Percentiles rank a stretch among this genome's conserved stretches.
Evolutionary conservation across 306 rosid genomes (phyloP).

Genomic region (Gynostemma pentaphyllum): DNA sequence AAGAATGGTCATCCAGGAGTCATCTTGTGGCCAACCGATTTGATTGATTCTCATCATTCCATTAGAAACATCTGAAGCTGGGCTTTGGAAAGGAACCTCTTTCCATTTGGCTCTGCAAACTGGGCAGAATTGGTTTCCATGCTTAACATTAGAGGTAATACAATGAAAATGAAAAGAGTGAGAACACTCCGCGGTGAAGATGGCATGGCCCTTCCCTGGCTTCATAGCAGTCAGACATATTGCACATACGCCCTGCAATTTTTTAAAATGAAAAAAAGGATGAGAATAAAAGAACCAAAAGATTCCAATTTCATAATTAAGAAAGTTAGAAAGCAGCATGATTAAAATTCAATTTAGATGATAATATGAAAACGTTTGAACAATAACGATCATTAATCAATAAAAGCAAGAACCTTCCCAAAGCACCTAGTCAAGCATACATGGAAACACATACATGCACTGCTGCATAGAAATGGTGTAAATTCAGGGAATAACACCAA

Average conservation of each 20-base stretch:
- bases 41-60: conserved; percentile 6
- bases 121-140: conserved; percentile 14
- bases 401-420: no score
- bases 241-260: conserved; percentile 11
- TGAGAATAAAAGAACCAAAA: conserved; percentile 4
- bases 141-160: conserved; percentile 16
- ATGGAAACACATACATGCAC: no score
- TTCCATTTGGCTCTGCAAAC: conserved; percentile 19
- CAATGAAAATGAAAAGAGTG: conserved; percentile 17
- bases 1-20: conserved; percentile 3
- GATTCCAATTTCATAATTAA: not conserved
- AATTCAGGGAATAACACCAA: not conserved
- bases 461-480: not conserved
- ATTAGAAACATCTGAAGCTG: conserved; percentile 4
- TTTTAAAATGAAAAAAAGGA: not conserved
- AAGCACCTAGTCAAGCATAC: no score
- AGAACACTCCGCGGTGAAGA: conserved; percentile 18
- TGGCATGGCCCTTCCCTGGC: conserved; percentile 16
- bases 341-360: not conserved
- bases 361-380: not conserved
- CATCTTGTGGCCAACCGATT: conserved; percentile 9
- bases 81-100: conserved; percentile 15
- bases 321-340: not conserved
- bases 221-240: conserved; percentile 12
- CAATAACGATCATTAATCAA: not conserved